Percentiles rank a stretch among this genome's conserved stretches.
These are phyloP conservation scores for Scutellaria barbata DNA, from an alignment of 257 asterid genomes.

Conservation along the genomic window DNA sequence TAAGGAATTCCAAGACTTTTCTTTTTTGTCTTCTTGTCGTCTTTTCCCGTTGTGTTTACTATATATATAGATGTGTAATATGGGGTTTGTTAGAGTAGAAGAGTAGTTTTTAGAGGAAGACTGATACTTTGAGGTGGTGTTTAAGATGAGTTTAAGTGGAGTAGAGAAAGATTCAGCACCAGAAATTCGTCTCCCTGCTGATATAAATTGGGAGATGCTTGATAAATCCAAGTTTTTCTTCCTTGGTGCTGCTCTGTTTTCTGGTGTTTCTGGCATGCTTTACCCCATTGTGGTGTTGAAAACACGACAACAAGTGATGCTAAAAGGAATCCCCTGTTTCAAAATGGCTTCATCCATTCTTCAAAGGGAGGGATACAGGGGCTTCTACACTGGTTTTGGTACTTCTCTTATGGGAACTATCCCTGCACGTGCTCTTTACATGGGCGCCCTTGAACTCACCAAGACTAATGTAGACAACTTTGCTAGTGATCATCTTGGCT, in stretches of 20 bases:
- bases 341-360: constrained; percentile 71
- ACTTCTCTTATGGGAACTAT: constrained; percentile 90
- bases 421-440: constrained; percentile 94
- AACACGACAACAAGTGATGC: constrained; percentile 86
- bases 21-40: neutral
- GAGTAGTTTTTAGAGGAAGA: too few species aligned
- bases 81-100: neutral
- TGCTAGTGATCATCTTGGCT: constrained; percentile 60
- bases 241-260: constrained; percentile 91
- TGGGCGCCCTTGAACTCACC: constrained; percentile 96
- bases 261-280: constrained; percentile 79
- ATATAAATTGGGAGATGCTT: constrained; percentile 94
- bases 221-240: constrained; percentile 93
- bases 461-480: constrained; percentile 76
- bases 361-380: constrained; percentile 70
- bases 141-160: constrained; percentile 75
- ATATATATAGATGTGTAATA: too few species aligned
- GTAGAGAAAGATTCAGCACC: constrained; percentile 84
- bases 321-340: constrained; percentile 53
- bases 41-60: neutral
- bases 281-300: constrained; percentile 86
- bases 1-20: neutral
- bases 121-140: constrained; percentile 44
- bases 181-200: constrained; percentile 90
- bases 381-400: constrained; percentile 90